Evolutionary conservation across 1,139 yeast genomes (phyloP), one percentile per base, ranked within the genome.

Genomic region (Geotrichum siamense): DNA sequence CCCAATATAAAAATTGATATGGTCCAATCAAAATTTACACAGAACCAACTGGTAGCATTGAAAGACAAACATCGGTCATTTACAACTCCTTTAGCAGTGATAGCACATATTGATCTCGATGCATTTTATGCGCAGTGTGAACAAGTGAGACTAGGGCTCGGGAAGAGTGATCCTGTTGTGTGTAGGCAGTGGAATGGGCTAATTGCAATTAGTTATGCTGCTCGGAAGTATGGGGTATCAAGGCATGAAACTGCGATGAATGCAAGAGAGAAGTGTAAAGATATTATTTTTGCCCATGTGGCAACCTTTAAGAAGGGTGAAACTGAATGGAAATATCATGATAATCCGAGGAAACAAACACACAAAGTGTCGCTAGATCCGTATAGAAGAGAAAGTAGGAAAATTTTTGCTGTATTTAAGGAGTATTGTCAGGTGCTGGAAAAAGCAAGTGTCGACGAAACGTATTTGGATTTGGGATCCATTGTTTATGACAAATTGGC

Each of bases 121-220:
- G 96, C 97, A 12, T 91, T 89, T 62, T 91, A 84, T 63, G 94
- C 98, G 0, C 98, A 91, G 58, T 93, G 83, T 29, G 97, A 91
- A 56, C 93, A 83, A 55, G 69, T 84, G 5, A 65, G 96, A 36
- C 69, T 86, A 20, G 80, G 80, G 0, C 64, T 82, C 10, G 64
- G 78, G 1, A 68, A 68, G 1, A 76, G 78, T 1, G 89, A 79
- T 49, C 97, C 98, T 0, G 82, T 91, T 2, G 96, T 89, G 0
- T 89, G 97, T 61, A 86, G 86, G 3, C 98, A 91, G 57, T 91
- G 98, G 98, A 72, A 74, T 44, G 72, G 89, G 0, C 67, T 91
- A 4, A 89, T 91, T 47, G 98, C 98, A 0, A 94, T 91, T 0
- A 66, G 65, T 51, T 68, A 68, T 61, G 85, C 96, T 0, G 97